Evolutionary conservation across 257 asterid species (phyloP), one percentile per base, ranked within the genome.

Genomic region (Ophiorrhiza pumila): DNA sequence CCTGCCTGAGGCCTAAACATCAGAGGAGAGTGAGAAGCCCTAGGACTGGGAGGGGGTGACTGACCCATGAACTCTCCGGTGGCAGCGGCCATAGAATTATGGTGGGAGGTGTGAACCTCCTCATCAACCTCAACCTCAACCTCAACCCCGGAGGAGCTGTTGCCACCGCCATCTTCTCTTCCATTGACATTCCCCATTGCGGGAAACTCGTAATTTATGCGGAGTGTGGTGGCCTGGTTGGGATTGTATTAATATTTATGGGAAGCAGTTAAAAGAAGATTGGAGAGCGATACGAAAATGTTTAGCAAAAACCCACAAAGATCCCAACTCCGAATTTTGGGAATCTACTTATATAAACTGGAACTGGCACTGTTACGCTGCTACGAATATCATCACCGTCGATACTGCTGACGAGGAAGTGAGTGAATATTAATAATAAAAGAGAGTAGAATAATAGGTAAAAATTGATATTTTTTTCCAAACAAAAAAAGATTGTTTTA

Each of bases 181-280:
- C 96, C 98, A 82, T 83, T 91, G 31, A 90, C 94, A 83, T 93
- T 93, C 70, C 98, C 98, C 97, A 92, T 92, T n/a, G n/a, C n/a
- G n/a, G n/a, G n/a, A n/a, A n/a, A n/a, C n/a, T n/a, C n/a, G n/a
- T n/a, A n/a, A n/a, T n/a, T n/a, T n/a, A n/a, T n/a, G n/a, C n/a
- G n/a, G n/a, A n/a, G n/a, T n/a, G n/a, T n/a, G n/a, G n/a, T n/a
- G n/a, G n/a, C n/a, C n/a, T n/a, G n/a, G n/a, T n/a, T n/a, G n/a
- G n/a, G n/a, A n/a, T n/a, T n/a, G n/a, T n/a, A n/a, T n/a, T n/a
- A n/a, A n/a, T n/a, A n/a, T n/a, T n/a, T n/a, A n/a, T n/a, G n/a
- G n/a, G n/a, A n/a, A n/a, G n/a, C n/a, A n/a, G n/a, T n/a, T n/a
- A n/a, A n/a, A n/a, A n/a, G n/a, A n/a, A n/a, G n/a, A n/a, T n/a